A percentile compares a stretch with the other conserved stretches of the same genome.
phyloP scores from a whole-genome alignment of 768 basidiomycete species.

The Boletus eberwhitei region DNA sequence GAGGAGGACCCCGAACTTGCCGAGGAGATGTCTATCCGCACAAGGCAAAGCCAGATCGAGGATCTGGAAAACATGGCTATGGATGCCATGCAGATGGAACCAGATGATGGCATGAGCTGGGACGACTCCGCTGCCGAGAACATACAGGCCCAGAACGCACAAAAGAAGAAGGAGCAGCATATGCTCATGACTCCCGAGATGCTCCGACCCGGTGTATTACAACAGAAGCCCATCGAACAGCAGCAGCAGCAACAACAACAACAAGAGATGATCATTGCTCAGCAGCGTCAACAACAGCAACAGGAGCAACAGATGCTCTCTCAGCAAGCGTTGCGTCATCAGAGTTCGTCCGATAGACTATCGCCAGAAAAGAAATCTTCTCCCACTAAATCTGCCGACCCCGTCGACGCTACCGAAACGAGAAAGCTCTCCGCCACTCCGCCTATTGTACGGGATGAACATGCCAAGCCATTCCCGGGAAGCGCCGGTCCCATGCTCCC shows the following conservation, averaged over 20 bases:
- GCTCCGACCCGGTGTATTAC: constrained; percentile 34
- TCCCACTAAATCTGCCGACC: constrained; percentile 49
- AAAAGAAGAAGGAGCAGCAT: constrained; percentile 25
- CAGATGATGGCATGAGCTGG: constrained; percentile 87
- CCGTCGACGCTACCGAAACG: constrained; percentile 68
- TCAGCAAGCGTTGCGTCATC: constrained; percentile 37
- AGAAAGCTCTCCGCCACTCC: constrained; percentile 78
- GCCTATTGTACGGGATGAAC: constrained; percentile 61
- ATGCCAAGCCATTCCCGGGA: constrained; percentile 17
- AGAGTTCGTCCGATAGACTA: constrained; percentile 50
- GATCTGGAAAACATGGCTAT: constrained; percentile 31
- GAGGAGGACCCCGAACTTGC: constrained; percentile 66
- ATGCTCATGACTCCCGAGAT: constrained; percentile 31
- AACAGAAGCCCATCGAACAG: constrained; percentile 21
- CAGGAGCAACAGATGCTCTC: constrained; percentile 30
- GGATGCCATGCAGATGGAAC: constrained; percentile 48
- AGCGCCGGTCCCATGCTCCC: constrained; percentile 32
- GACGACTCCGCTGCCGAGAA: constrained; percentile 65
- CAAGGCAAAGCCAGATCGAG: constrained; percentile 36
- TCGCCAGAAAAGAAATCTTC: constrained; percentile 26
- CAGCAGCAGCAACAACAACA: constrained; percentile 9
- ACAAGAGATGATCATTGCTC: constrained; percentile 26
- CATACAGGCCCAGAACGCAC: constrained; percentile 36
- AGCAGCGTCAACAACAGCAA: constrained; percentile 35
- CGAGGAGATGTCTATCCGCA: constrained; percentile 46